Evolutionary conservation across 1,284 basidiomycete genomes (phyloP).

Genomic region (Marasmius oreades): DNA sequence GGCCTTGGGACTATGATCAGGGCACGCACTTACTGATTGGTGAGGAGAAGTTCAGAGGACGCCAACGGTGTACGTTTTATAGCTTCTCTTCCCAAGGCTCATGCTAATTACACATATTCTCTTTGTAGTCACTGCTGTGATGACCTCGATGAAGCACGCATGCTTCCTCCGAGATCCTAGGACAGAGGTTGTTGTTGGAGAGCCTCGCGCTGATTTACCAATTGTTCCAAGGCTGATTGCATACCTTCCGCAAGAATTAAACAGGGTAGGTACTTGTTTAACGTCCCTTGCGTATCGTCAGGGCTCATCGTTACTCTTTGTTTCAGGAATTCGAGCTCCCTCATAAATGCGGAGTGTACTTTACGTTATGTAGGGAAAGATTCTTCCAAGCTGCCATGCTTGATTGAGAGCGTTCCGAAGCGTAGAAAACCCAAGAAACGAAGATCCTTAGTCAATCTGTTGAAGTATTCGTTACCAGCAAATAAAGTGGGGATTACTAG

Average conservation of each 20-base stretch:
- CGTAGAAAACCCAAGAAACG: too few species aligned
- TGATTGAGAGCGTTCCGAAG: too few species aligned
- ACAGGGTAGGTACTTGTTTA: conserved; percentile 15
- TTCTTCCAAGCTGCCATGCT: conserved; percentile 20
- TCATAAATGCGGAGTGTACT: conserved; percentile 16
- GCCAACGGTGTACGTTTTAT: conserved; percentile 13
- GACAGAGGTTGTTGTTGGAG: conserved; percentile 18
- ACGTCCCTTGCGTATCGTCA: background rate
- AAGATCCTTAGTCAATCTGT: too few species aligned
- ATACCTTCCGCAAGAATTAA: conserved; percentile 17
- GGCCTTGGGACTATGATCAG: conserved; percentile 19
- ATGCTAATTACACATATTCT: too few species aligned
- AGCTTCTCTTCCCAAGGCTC: background rate
- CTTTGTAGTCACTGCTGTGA: conserved; percentile 15
- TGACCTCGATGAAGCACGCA: conserved; percentile 18
- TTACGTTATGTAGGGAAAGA: conserved; percentile 15
- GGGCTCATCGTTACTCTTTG: background rate
- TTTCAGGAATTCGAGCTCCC: conserved; percentile 18
- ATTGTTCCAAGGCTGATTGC: conserved; percentile 15
- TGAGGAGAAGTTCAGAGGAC: conserved; percentile 18
- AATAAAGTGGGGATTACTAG: too few species aligned
- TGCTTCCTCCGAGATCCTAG: conserved; percentile 19
- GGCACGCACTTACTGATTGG: conserved; percentile 18
- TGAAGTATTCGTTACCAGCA: too few species aligned
- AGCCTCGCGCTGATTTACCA: conserved; percentile 15